phyloP scores from a whole-genome alignment of 2,329 filamentous ascomycete genomes.

The Penicillium sp. region DNA sequence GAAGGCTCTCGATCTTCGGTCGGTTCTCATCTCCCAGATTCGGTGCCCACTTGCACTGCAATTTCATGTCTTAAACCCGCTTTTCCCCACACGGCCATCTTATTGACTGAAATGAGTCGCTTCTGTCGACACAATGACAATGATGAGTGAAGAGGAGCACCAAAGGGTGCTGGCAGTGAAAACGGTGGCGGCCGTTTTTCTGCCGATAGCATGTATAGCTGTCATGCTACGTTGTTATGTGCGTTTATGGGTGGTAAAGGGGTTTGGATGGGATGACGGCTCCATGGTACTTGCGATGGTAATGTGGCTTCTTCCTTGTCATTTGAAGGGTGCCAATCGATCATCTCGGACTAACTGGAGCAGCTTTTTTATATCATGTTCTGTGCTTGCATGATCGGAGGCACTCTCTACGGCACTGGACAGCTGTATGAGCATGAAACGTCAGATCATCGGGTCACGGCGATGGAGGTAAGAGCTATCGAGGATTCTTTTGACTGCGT shows the following conservation, averaged over 20 bases:
- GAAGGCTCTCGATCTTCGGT: background rate
- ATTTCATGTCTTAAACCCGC: background rate
- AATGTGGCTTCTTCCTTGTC: conserved; percentile 1
- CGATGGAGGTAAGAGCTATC: conserved; percentile 30
- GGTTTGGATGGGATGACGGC: conserved; percentile 39
- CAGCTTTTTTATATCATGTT: conserved; percentile 36
- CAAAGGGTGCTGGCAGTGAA: conserved; percentile 29
- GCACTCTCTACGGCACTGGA: conserved; percentile 36
- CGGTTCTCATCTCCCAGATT: background rate
- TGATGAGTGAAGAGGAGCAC: conserved; percentile 23
- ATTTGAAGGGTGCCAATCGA: background rate
- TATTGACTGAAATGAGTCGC: background rate
- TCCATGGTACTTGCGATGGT: conserved; percentile 36
- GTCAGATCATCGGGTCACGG: conserved; percentile 21
- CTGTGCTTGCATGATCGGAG: conserved; percentile 35
- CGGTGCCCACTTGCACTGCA: background rate
- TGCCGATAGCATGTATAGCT: conserved; percentile 31
- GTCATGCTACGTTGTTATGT: conserved; percentile 39
- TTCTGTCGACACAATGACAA: background rate
- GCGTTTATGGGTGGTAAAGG: conserved; percentile 34
- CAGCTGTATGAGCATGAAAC: conserved; percentile 20
- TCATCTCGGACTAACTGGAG: background rate
- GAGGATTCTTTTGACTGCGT: no score
- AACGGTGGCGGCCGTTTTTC: conserved; percentile 32
- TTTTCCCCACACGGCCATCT: conserved; percentile 5